Percentiles rank a stretch among this genome's conserved stretches.
Evolutionary conservation across 495 filamentous ascomycete genomes (phyloP).

Genomic region (Neurospora africana): DNA sequence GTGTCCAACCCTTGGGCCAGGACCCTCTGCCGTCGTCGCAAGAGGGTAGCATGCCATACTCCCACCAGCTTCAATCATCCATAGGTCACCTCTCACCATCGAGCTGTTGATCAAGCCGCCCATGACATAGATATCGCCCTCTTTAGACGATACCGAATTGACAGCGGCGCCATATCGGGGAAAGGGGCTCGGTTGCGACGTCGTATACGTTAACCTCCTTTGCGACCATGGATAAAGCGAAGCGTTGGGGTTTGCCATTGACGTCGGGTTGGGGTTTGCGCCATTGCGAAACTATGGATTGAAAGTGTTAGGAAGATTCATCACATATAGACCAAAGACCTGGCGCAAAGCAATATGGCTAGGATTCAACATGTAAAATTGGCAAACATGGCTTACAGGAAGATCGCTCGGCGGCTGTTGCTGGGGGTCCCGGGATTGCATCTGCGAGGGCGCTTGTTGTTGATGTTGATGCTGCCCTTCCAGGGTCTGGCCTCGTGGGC

Average conservation of each 20-base stretch:
- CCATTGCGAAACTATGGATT: conserved; percentile 37
- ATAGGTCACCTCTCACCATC: conserved; percentile 91
- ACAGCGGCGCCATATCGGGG: conserved; percentile 95
- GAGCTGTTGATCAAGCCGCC: conserved; percentile 89
- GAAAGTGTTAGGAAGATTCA: background rate
- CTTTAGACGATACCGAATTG: conserved; percentile 85
- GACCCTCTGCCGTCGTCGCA: conserved; percentile 82
- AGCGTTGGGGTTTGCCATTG: conserved; percentile 32
- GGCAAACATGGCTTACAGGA: conserved; percentile 27
- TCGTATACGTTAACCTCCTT: conserved; percentile 72
- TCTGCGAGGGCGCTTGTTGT: conserved; percentile 8
- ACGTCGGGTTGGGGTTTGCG: conserved; percentile 12
- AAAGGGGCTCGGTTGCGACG: conserved; percentile 77
- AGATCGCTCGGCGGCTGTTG: conserved; percentile 31
- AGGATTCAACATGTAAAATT: background rate
- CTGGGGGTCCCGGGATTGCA: conserved; percentile 4
- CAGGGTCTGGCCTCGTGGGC: conserved; percentile 27
- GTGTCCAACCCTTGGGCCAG: conserved; percentile 92
- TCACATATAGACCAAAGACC: background rate
- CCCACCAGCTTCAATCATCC: conserved; percentile 91
- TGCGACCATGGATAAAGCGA: conserved; percentile 95
- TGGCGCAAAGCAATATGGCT: background rate
- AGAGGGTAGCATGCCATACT: conserved; percentile 86
- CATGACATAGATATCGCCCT: conserved; percentile 97
- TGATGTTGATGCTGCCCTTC: conserved; percentile 20